Conservation (phyloP, 148 eudicot species). For the Rhododendron henanense region DNA sequence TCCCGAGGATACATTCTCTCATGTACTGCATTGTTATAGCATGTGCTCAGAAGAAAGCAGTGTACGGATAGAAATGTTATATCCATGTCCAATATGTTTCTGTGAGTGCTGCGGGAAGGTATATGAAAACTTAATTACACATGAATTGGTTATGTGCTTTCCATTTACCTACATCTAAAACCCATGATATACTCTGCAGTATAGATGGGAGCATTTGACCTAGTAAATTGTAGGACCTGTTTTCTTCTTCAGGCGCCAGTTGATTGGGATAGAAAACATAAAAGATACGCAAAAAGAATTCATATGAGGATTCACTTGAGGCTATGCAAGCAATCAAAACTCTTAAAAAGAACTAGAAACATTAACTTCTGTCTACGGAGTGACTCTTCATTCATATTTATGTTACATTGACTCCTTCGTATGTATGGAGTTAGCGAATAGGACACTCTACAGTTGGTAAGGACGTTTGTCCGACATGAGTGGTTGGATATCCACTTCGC, state of each 20-base stretch:
- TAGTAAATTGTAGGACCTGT: not conserved
- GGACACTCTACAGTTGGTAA: not conserved
- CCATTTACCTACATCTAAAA: not conserved
- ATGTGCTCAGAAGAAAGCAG: not conserved
- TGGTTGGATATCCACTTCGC: not conserved
- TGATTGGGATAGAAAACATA: not conserved
- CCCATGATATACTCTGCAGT: not conserved
- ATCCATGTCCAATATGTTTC: not conserved
- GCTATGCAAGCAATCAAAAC: not conserved
- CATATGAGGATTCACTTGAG: not conserved
- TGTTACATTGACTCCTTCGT: not conserved
- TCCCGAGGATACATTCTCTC: conserved; percentile 98
- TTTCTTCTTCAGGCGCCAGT: not conserved
- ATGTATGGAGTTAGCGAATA: not conserved
- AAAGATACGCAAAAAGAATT: not conserved
- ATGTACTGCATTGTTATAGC: conserved; percentile 64
- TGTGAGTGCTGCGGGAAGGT: not conserved
- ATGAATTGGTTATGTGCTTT: not conserved
- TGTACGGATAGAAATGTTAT: not conserved
- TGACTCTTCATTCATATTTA: not conserved
- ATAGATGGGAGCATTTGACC: not conserved
- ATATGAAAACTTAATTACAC: not conserved
- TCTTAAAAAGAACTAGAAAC: not conserved
- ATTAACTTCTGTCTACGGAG: not conserved
- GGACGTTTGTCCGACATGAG: not conserved